phyloP scores from a whole-genome alignment of 495 filamentous ascomycete genomes.

The Friedmanniomyces endolithicus region DNA sequence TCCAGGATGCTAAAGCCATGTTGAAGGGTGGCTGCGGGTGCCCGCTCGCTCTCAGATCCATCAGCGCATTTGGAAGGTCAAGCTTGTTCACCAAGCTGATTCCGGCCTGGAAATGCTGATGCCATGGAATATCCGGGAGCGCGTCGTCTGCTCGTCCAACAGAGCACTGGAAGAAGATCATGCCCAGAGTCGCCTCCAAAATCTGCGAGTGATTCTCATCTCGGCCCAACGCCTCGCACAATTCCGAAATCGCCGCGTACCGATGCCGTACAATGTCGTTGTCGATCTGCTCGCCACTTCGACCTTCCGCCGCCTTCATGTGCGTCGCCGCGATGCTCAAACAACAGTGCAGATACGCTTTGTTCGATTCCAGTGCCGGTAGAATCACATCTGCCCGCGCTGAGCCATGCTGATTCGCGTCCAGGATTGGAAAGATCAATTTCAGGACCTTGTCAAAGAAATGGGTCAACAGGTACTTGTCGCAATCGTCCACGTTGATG shows the following conservation, averaged over 20 bases:
- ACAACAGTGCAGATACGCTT: constrained; percentile 89
- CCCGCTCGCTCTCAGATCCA: constrained; percentile 41
- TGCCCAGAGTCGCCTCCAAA: constrained; percentile 83
- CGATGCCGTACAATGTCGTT: constrained; percentile 89
- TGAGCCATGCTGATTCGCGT: constrained; percentile 72
- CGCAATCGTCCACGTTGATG: constrained; percentile 79
- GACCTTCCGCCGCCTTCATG: constrained; percentile 62
- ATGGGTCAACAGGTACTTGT: constrained; percentile 77
- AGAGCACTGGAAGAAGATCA: constrained; percentile 95
- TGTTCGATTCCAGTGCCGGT: constrained; percentile 75
- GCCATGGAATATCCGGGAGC: constrained; percentile 91
- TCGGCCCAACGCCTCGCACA: constrained; percentile 68
- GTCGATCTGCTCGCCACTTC: constrained; percentile 66
- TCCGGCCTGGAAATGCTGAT: constrained; percentile 88
- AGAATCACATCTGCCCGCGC: constrained; percentile 69
- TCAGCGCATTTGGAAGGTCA: constrained; percentile 55
- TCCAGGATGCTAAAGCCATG: constrained; percentile 91
- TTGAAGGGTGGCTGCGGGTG: constrained; percentile 71
- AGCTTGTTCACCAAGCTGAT: constrained; percentile 71
- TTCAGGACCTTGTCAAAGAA: constrained; percentile 81
- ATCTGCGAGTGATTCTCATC: constrained; percentile 79
- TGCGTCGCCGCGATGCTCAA: constrained; percentile 92
- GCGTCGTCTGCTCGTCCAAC: constrained; percentile 76
- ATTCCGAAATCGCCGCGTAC: constrained; percentile 70
- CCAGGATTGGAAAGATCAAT: constrained; percentile 80